Evolutionary conservation across 164 flowering plant species (phyloP).

Genomic region (Tinospora cordifolia): DNA sequence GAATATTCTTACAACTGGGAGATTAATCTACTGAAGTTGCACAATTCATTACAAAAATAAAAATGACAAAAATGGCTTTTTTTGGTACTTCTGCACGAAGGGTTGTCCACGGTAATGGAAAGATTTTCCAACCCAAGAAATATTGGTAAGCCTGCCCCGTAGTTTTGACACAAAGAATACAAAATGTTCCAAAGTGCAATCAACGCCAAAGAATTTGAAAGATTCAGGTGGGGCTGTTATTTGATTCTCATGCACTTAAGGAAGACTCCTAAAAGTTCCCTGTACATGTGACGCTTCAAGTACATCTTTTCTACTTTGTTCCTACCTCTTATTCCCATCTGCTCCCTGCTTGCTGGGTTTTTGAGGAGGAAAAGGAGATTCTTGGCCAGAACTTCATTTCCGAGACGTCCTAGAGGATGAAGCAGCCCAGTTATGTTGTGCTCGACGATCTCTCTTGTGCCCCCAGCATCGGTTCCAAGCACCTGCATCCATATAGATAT

Average conservation of each 20-base stretch:
- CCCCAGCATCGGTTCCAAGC: conserved; percentile 96
- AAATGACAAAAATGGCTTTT: no score
- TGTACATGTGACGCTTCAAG: conserved; percentile 83
- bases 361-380: conserved; percentile 55
- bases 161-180: not conserved
- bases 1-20: no score
- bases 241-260: conserved; percentile 72
- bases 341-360: conserved; percentile 53
- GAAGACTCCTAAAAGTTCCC: conserved; percentile 52
- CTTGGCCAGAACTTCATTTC: conserved; percentile 49
- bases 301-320: conserved; percentile 69
- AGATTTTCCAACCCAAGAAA: no score
- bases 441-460: conserved; percentile 82
- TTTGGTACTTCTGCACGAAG: no score
- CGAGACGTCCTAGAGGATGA: conserved; percentile 76
- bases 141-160: not conserved
- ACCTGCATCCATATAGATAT: conserved; percentile 42
- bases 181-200: not conserved
- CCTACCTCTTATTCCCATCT: conserved; percentile 69
- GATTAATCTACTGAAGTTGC: no score
- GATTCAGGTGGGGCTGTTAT: conserved; percentile 16
- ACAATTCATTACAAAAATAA: no score
- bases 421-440: conserved; percentile 85
- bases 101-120: no score
- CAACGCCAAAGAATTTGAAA: not conserved